Base-by-base conservation (phyloP, 169 alveolate genomes). In the Theileria annulata region DNA sequence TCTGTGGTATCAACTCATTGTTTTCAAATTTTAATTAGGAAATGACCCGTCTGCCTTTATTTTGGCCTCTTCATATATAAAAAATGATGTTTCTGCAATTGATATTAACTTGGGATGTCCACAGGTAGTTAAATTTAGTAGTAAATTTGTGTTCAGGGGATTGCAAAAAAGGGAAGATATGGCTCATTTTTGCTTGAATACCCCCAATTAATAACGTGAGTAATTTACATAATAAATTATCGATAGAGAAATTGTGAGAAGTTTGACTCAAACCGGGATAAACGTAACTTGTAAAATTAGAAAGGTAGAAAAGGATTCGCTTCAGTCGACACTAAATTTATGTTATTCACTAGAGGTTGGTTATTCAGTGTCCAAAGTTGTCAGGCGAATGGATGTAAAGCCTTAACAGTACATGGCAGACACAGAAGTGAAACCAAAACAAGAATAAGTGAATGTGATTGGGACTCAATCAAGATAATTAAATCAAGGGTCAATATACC, bases 71-170 rank as follows among this genome's bases (percentile, higher is more conserved):
- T 82, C 88, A 67, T 87, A 60, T 73, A 92, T 96, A n/a, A 93
- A 96, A 80, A 90, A 93, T 59, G 87, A 94, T 48, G 96, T 95
- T 54, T 93, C 93, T 27, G 97, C 97, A 37, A 95, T 96, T n/a
- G 98, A 96, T 87, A 68, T 96, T 30, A 96, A 96, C 88, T 81
- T 95, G 56, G 98, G 98, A 0, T 96, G 98, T 69, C 98, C 98
- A n/a, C 97, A 96, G 82, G 80, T 73, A n/a, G 0, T 3, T 19
- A 19, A 30, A 0, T 56, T 28, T 21, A 64, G 17, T 6, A 30
- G 8, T 21, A n/a, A n/a, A n/a, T 27, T 63, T 30, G 6, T 3
- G 23, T 19, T 31, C 68, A 73, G 87, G 96, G 94, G 56, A 96
- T 96, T 19, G 98, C 98, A 33, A 94, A 85, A 82, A 92, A 90